Conservation (phyloP, 2,329 filamentous ascomycete genomes). For the Botrytis medusae region DNA sequence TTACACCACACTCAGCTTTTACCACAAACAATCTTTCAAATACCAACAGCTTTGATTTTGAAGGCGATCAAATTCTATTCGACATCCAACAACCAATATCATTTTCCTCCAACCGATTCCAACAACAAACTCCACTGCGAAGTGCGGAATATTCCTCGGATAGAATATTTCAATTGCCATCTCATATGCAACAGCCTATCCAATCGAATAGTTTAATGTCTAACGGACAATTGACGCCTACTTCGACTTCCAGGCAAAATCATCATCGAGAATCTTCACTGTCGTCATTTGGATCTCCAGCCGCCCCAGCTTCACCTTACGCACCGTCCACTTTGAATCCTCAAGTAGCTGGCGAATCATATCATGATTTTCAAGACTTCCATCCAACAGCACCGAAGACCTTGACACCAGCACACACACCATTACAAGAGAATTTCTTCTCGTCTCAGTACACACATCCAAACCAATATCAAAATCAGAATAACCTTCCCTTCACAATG, state of each 20-base stretch:
- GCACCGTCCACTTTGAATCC: conserved; percentile 56
- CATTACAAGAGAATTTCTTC: conserved; percentile 37
- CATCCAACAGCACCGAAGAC: conserved; percentile 38
- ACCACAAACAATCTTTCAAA: conserved; percentile 27
- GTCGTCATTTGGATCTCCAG: conserved; percentile 56
- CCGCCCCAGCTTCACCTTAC: conserved; percentile 60
- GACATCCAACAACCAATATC: conserved; percentile 28
- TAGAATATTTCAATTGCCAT: conserved; percentile 25
- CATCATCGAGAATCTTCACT: conserved; percentile 62
- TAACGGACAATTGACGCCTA: conserved; percentile 40
- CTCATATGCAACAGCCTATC: conserved; percentile 38
- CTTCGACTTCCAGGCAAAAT: conserved; percentile 34
- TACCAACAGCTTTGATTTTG: conserved; percentile 30
- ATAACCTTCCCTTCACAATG: conserved; percentile 33
- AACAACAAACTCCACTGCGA: background rate
- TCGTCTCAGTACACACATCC: conserved; percentile 41
- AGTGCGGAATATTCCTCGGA: conserved; percentile 25
- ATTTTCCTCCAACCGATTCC: background rate
- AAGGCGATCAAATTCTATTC: conserved; percentile 33
- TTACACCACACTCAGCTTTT: conserved; percentile 4
- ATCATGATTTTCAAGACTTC: conserved; percentile 44
- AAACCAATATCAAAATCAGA: conserved; percentile 40
- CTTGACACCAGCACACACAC: conserved; percentile 40
- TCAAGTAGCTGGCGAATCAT: conserved; percentile 52
- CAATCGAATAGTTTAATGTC: conserved; percentile 35